These are phyloP conservation scores for Cystofilobasidium bisporidii DNA, from an alignment of 768 basidiomycete species.

Conservation along the genomic window DNA sequence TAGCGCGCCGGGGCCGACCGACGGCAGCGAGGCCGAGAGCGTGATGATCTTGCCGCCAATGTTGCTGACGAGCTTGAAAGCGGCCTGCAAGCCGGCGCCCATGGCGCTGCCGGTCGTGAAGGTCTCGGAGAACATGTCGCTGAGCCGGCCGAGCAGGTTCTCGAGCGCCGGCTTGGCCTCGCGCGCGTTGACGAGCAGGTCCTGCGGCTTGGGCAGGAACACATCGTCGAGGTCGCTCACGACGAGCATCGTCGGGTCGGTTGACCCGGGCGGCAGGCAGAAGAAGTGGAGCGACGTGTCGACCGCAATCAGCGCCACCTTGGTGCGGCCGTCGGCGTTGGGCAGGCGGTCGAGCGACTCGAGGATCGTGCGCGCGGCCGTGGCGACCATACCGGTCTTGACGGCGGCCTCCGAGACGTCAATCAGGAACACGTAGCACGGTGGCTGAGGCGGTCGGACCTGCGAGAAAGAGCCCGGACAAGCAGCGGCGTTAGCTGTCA, in stretches of 20 bases:
- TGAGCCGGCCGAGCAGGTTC: slow-evolving; percentile 65
- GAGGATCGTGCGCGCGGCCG: slow-evolving; percentile 89
- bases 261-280: slow-evolving; percentile 56
- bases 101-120: slow-evolving; percentile 84
- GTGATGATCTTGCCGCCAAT: slow-evolving; percentile 93
- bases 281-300: slow-evolving; percentile 94
- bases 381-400: slow-evolving; percentile 95
- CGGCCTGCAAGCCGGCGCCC: slow-evolving; percentile 89
- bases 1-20: slow-evolving; percentile 75
- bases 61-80: slow-evolving; percentile 84
- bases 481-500: background rate
- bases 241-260: slow-evolving; percentile 87
- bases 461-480: slow-evolving; percentile 10
- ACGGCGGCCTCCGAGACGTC: slow-evolving; percentile 90
- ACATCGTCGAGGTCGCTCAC: slow-evolving; percentile 95
- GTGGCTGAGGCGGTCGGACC: slow-evolving; percentile 88
- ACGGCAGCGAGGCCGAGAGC: slow-evolving; percentile 75
- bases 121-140: slow-evolving; percentile 98
- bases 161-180: slow-evolving; percentile 76
- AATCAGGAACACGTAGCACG: slow-evolving; percentile 92
- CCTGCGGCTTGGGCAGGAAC: slow-evolving; percentile 91
- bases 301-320: slow-evolving; percentile 83
- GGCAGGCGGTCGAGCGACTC: slow-evolving; percentile 92
- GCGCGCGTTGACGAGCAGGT: slow-evolving; percentile 86
- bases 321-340: slow-evolving; percentile 85